These are phyloP conservation scores for Adenanthera pavonina DNA, from an alignment of 306 rosid species.

Conservation along the genomic window DNA sequence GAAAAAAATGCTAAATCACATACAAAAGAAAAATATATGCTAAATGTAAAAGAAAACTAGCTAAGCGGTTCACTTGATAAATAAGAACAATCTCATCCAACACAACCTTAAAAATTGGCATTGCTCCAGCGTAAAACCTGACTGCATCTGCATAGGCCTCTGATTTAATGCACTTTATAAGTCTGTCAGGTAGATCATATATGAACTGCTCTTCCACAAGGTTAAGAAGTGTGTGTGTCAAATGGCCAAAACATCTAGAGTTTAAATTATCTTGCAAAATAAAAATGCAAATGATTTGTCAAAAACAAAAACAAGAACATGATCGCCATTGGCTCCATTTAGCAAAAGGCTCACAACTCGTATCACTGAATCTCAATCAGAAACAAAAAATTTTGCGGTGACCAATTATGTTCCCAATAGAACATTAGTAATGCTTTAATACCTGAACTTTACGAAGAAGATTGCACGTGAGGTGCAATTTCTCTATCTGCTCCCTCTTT, in stretches of 20 bases:
- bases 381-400: conserved; percentile 18
- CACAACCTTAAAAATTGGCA: conserved; percentile 88
- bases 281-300: neutral
- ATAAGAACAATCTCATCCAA: conserved; percentile 29
- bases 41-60: conserved; percentile 17
- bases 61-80: conserved; percentile 37
- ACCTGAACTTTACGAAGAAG: conserved; percentile 98
- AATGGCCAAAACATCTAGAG: conserved; percentile 2
- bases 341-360: conserved; percentile 11
- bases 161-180: conserved; percentile 83
- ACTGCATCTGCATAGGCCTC: conserved; percentile 94
- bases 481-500: conserved; percentile 91
- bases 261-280: conserved; percentile 1
- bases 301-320: neutral
- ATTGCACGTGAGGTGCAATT: conserved; percentile 79
- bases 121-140: conserved; percentile 87
- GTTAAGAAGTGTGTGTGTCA: conserved; percentile 37
- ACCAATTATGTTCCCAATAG: neutral
- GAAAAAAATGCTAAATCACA: neutral
- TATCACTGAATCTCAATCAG: neutral
- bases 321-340: conserved; percentile 17
- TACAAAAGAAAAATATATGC: neutral
- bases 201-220: conserved; percentile 74
- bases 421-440: conserved; percentile 6
- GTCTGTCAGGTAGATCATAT: conserved; percentile 92